Evolutionary conservation across 108 stramenopile species (phyloP).

Genomic region (Cyclostephanos invisitatus): DNA sequence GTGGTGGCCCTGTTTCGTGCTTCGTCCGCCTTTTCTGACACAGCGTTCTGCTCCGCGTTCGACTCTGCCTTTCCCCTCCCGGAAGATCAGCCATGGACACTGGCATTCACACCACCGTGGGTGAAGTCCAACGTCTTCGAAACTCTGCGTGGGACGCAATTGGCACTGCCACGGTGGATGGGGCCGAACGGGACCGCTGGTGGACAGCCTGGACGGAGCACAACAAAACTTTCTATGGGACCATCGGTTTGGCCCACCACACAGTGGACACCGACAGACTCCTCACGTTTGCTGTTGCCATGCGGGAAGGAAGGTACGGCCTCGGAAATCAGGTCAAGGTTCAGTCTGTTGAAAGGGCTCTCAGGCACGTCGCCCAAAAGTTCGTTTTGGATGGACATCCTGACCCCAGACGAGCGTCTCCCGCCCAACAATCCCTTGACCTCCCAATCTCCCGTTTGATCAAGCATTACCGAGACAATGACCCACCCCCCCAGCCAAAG

Average conservation of each 20-base stretch:
- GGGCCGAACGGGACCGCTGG: neutral
- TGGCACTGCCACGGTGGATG: neutral
- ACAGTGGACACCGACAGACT: neutral
- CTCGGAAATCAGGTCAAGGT: neutral
- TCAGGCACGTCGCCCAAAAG: neutral
- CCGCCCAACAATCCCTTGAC: neutral
- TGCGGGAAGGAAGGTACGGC: neutral
- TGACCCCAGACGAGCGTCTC: neutral
- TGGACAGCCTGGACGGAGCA: neutral
- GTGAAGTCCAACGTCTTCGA: neutral
- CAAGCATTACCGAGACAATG: neutral
- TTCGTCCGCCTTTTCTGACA: neutral
- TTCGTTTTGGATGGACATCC: neutral
- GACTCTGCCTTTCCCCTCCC: neutral
- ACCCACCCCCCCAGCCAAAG: neutral
- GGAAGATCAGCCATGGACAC: neutral
- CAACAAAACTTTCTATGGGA: too few relatives aligned
- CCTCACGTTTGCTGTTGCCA: conserved; percentile 3
- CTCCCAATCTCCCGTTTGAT: neutral
- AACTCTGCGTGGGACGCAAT: neutral
- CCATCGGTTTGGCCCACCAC: too few relatives aligned
- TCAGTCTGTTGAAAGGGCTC: neutral
- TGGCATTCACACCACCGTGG: neutral
- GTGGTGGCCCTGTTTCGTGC: neutral
- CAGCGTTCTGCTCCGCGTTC: neutral